These are phyloP conservation scores for Taxillus chinensis DNA, from an alignment of 164 flowering plant species.

Conservation along the genomic window DNA sequence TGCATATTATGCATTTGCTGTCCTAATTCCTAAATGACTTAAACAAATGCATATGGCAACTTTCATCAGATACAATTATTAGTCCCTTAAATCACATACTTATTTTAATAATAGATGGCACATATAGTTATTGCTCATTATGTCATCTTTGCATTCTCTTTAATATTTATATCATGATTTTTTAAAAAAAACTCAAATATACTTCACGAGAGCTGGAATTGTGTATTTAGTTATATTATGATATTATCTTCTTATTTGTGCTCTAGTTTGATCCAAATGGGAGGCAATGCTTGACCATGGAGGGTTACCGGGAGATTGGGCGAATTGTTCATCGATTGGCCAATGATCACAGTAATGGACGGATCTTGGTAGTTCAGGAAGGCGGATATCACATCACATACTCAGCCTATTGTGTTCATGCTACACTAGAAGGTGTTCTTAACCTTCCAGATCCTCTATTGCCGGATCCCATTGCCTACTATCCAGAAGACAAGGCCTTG, in stretches of 20 bases:
- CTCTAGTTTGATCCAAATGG: slow-evolving; percentile 96
- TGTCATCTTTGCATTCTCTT: no score
- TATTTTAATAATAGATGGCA: no score
- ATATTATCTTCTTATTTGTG: not conserved
- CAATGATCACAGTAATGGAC: slow-evolving; percentile 47
- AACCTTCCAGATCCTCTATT: slow-evolving; percentile 46
- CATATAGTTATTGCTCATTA: no score
- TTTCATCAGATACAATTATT: no score
- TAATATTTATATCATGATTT: no score
- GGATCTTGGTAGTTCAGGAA: slow-evolving; percentile 80
- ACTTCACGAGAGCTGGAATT: not conserved
- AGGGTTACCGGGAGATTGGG: slow-evolving; percentile 68
- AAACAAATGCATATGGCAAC: no score
- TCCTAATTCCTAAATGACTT: no score
- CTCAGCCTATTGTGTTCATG: slow-evolving; percentile 88
- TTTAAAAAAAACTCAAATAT: no score
- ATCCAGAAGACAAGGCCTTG: slow-evolving; percentile 70
- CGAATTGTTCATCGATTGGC: slow-evolving; percentile 38
- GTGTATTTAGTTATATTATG: not conserved
- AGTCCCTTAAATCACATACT: no score
- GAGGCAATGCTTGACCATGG: slow-evolving; percentile 92
- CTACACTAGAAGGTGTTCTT: slow-evolving; percentile 84
- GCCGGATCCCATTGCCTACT: slow-evolving; percentile 67
- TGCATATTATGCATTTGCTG: no score
- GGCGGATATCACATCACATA: slow-evolving; percentile 98